Base-by-base conservation (phyloP, 805 yeast genomes). In the Candida succiphila region DNA sequence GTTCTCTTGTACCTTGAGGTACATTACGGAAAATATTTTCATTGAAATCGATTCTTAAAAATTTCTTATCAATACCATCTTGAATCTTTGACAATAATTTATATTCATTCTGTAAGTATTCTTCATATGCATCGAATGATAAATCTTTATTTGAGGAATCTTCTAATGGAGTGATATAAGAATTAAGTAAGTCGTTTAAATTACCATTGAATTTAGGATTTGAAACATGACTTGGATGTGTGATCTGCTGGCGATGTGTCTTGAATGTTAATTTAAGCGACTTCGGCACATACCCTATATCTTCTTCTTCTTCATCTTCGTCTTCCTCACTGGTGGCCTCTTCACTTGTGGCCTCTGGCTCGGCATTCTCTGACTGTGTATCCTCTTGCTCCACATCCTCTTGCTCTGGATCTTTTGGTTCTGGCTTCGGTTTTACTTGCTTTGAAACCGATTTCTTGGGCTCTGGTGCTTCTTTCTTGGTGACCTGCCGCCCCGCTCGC, bases 101-200 rank as follows among this genome's bases (percentile, higher is more conserved):
- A 7, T 52, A 52, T 43, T 85, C 92, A 19, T 69, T 72, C 1
- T 53, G 46, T 28, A 86, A 59, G 16, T 72, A 67, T n/a, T 54
- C 54, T 1, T 74, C 67, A 40, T 71, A 84, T 43, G 86, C 94
- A 31, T 74, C 78, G 5, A 46, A 38, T 0, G 72, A 51, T 31
- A 78, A 52, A 42, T 78, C 86, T 21, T 49, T 43, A n/a, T 18
- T 17, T 7, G 49, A 48, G 1, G 55, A 49, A 23, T 55, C 60
- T 35, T 78, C 88, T 23, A 76, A 76, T 13, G 81, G 54, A 1
- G 72, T 60, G 36, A 62, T 67, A 52, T 65, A 83, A 0, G 85
- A 74, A n/a, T 56, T 41, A 22, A 83, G 55, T 40, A 67, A 72
- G 1, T 52, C 60, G 6, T 55, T 58, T 27, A 81, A 41, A 16